phyloP scores from a whole-genome alignment of 768 basidiomycete species.

The Dentipellis fragilis region DNA sequence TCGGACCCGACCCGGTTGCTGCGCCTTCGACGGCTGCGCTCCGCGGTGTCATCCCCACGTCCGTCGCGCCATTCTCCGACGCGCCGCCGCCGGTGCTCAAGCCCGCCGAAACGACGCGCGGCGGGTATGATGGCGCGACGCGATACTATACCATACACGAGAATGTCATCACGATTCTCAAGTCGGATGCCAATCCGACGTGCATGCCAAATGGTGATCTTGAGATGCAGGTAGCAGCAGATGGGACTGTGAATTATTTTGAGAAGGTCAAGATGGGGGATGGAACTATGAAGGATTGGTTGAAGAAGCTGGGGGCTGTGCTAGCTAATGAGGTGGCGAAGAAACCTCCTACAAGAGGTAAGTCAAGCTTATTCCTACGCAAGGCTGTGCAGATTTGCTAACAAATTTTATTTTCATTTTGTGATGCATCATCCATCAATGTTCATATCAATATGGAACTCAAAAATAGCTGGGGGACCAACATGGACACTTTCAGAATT shows the following conservation, averaged over 20 bases:
- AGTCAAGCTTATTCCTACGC: too few species aligned
- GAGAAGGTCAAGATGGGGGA: not conserved
- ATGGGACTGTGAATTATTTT: not conserved
- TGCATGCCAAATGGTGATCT: not conserved
- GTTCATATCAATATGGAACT: not conserved
- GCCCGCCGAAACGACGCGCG: not conserved
- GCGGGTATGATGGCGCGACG: not conserved
- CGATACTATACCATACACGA: not conserved
- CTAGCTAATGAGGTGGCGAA: not conserved
- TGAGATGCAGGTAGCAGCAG: not conserved
- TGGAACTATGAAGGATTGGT: not conserved
- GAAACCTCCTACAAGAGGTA: not conserved
- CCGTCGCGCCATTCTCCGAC: not conserved
- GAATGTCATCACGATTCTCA: not conserved
- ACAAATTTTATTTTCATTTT: not conserved
- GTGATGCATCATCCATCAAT: not conserved
- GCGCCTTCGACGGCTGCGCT: not conserved
- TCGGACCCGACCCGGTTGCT: not conserved
- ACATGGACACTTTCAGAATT: constrained; percentile 1
- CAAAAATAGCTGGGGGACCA: not conserved
- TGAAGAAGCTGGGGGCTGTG: not conserved
- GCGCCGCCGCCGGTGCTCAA: not conserved
- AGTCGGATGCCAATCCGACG: not conserved
- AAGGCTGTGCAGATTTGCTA: too few species aligned
- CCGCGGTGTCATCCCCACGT: not conserved